Evolutionary conservation across 371 early-diverging fungal species (phyloP).

Genomic region (Actinomucor elegans): DNA sequence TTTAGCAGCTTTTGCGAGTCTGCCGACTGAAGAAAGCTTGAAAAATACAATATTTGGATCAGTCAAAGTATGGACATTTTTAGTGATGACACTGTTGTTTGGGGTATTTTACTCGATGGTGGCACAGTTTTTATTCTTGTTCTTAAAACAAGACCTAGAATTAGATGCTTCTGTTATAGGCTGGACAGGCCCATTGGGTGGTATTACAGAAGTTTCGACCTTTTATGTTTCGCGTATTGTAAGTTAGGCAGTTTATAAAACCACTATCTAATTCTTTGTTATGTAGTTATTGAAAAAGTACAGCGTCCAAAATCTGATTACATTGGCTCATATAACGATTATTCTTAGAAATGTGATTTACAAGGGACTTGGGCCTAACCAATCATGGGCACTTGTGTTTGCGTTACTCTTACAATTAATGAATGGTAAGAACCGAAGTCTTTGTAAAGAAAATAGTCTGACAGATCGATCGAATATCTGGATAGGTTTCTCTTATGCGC

Average conservation of each 20-base stretch:
- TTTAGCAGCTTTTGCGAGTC: constrained; percentile 33
- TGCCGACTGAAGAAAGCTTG: constrained; percentile 15
- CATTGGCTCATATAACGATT: constrained; percentile 27
- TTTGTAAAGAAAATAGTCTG: no score
- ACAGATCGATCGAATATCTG: background rate
- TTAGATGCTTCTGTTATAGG: constrained; percentile 36
- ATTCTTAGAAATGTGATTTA: constrained; percentile 34
- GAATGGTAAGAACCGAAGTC: constrained; percentile 19
- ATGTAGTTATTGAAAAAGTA: constrained; percentile 31
- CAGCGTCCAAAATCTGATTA: constrained; percentile 23
- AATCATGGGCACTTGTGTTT: constrained; percentile 13
- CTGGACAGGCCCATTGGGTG: constrained; percentile 48
- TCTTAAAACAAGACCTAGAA: constrained; percentile 32
- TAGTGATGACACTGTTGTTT: constrained; percentile 32
- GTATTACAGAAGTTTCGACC: constrained; percentile 41
- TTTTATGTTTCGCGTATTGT: constrained; percentile 44
- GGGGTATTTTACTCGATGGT: constrained; percentile 48
- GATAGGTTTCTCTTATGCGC: constrained; percentile 29
- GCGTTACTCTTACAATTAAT: constrained; percentile 31
- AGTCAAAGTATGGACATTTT: constrained; percentile 31
- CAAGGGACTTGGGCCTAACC: constrained; percentile 21
- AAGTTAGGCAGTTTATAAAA: background rate
- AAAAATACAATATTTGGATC: constrained; percentile 19
- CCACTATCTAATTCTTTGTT: background rate
- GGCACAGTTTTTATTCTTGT: constrained; percentile 41